These are phyloP conservation scores for Acmispon strigosus DNA, from an alignment of 306 rosid genomes.

Conservation along the genomic window DNA sequence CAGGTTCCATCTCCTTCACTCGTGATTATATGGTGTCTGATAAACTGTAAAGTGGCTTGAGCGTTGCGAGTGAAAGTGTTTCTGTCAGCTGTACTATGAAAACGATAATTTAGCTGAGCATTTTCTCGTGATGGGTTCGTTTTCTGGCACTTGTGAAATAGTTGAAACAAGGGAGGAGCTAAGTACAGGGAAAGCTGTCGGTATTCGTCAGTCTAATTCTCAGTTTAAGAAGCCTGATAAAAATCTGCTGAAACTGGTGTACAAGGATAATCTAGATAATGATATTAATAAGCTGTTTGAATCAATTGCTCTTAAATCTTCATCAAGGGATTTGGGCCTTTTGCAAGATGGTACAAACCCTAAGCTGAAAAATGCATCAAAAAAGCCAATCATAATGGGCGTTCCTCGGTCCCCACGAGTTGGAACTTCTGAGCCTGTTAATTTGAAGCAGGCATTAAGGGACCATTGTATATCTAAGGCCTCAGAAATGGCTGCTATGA, in stretches of 20 bases:
- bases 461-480: conserved; percentile 92
- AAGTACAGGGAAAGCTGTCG: conserved; percentile 31
- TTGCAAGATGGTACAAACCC: conserved; percentile 52
- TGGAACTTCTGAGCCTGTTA: conserved; percentile 60
- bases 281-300: conserved; percentile 79
- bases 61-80: neutral
- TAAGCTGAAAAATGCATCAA: conserved; percentile 50
- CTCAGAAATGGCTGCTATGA: conserved; percentile 94
- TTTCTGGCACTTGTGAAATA: conserved; percentile 71
- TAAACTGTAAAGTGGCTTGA: conserved; percentile 5
- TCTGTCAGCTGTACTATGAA: neutral
- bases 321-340: conserved; percentile 47
- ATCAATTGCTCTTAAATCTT: conserved; percentile 50
- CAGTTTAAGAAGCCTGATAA: conserved; percentile 21
- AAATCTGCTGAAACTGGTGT: conserved; percentile 46
- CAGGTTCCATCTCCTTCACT: neutral
- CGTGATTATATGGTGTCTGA: conserved; percentile 13
- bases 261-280: conserved; percentile 56
- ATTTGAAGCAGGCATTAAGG: conserved; percentile 88
- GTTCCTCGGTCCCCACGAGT: conserved; percentile 59
- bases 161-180: conserved; percentile 73
- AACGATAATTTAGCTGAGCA: neutral
- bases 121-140: conserved; percentile 62
- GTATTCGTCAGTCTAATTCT: conserved; percentile 13
- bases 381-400: conserved; percentile 66